Conservation (phyloP, 2,329 filamentous ascomycete species). For the Fusarium odoratissimum region DNA sequence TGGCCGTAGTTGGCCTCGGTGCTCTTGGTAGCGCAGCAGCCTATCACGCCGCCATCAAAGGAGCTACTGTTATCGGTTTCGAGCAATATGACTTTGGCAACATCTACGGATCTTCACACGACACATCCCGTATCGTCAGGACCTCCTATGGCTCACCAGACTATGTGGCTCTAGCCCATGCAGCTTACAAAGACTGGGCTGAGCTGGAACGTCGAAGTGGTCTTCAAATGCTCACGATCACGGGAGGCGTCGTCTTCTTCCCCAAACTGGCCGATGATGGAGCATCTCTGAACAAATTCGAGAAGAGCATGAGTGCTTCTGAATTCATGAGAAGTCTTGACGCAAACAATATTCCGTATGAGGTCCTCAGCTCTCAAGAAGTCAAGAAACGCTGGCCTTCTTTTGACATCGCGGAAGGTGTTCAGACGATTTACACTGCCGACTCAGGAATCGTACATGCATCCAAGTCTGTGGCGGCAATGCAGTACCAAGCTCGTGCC, state of each 20-base stretch:
- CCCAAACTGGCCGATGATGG: not conserved
- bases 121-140: constrained; percentile 42
- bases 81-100: constrained; percentile 44
- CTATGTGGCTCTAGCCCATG: constrained; percentile 38
- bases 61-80: constrained; percentile 39
- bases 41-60: constrained; percentile 30
- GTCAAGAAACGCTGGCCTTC: constrained; percentile 38
- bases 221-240: constrained; percentile 36
- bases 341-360: constrained; percentile 29
- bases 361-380: constrained; percentile 27
- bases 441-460: constrained; percentile 42
- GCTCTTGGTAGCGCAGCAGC: constrained; percentile 15
- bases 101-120: constrained; percentile 40
- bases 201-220: constrained; percentile 33
- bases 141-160: constrained; percentile 39
- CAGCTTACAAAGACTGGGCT: constrained; percentile 42
- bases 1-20: constrained; percentile 12
- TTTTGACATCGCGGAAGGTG: constrained; percentile 22
- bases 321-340: constrained; percentile 20
- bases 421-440: constrained; percentile 38
- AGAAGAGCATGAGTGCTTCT: constrained; percentile 16
- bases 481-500: constrained; percentile 28
- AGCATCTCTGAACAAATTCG: not conserved
- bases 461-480: constrained; percentile 18
- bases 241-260: constrained; percentile 41